phyloP scores from a whole-genome alignment of 768 basidiomycete species.

The Kwoniella sp. region DNA sequence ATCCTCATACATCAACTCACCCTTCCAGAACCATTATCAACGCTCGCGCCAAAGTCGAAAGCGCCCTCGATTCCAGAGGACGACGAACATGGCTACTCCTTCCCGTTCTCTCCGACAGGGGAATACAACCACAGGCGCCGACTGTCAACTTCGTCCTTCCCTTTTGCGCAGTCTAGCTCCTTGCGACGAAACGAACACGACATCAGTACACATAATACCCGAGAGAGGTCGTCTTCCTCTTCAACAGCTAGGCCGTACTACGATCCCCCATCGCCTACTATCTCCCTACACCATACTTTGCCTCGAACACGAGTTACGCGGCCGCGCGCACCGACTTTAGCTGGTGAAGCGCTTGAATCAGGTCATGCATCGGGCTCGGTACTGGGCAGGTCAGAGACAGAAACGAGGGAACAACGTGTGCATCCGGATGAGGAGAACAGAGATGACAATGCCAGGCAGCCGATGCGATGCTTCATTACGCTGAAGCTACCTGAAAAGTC shows the following conservation, averaged over 20 bases:
- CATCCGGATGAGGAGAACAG: not conserved
- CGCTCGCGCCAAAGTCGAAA: conserved; percentile 30
- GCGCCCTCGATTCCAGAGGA: not conserved
- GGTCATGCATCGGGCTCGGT: conserved; percentile 3
- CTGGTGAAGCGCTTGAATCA: conserved; percentile 49
- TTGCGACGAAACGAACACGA: not conserved
- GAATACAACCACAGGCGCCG: conserved; percentile 10
- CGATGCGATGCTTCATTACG: conserved; percentile 34
- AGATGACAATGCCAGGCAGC: conserved; percentile 6
- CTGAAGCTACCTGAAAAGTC: conserved; percentile 28
- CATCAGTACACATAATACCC: not conserved
- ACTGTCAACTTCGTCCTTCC: conserved; percentile 15
- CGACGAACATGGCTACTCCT: not conserved
- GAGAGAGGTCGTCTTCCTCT: conserved; percentile 15
- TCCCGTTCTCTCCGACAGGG: conserved; percentile 17
- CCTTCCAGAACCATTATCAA: conserved; percentile 36
- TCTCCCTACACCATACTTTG: conserved; percentile 9
- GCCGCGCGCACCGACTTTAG: conserved; percentile 44
- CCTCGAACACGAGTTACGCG: conserved; percentile 22
- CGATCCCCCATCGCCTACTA: conserved; percentile 17
- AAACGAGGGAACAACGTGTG: not conserved
- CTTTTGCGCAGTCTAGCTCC: not conserved
- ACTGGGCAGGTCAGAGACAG: conserved; percentile 3
- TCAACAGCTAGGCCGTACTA: conserved; percentile 14
- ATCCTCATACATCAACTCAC: conserved; percentile 50